These are phyloP conservation scores for Linanthus parryae DNA, from an alignment of 148 eudicot species.

Conservation along the genomic window DNA sequence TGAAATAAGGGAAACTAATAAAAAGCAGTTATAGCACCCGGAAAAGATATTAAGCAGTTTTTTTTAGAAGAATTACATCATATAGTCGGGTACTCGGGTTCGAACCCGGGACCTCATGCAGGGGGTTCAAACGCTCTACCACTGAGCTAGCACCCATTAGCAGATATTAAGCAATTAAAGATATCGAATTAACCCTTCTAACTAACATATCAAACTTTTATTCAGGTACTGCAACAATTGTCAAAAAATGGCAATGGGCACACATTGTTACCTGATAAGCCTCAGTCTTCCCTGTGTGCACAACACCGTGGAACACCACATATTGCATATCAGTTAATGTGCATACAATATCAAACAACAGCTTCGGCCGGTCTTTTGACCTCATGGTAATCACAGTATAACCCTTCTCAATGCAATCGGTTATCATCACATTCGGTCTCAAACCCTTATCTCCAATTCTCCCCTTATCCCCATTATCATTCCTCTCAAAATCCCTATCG, in stretches of 20 bases:
- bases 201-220: neutral
- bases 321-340: slow-evolving; percentile 93
- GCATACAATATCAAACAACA: slow-evolving; percentile 80
- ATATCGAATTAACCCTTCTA: too few species aligned
- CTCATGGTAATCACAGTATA: slow-evolving; percentile 73
- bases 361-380: slow-evolving; percentile 83
- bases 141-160: too few species aligned
- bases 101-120: too few species aligned
- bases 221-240: neutral
- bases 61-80: too few species aligned
- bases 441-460: slow-evolving; percentile 21
- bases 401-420: slow-evolving; percentile 60
- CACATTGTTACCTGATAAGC: slow-evolving; percentile 57
- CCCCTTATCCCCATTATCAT: slow-evolving; percentile 21
- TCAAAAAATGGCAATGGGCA: neutral
- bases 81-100: too few species aligned
- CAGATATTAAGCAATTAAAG: too few species aligned
- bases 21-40: neutral
- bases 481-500: slow-evolving; percentile 70
- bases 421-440: slow-evolving; percentile 48
- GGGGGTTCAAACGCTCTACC: too few species aligned
- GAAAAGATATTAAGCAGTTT: neutral
- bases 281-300: slow-evolving; percentile 39
- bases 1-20: too few species aligned
- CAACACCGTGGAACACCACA: slow-evolving; percentile 82